Evolutionary conservation across 495 filamentous ascomycete species (phyloP).

Genomic region (Pyronema omphalodes): DNA sequence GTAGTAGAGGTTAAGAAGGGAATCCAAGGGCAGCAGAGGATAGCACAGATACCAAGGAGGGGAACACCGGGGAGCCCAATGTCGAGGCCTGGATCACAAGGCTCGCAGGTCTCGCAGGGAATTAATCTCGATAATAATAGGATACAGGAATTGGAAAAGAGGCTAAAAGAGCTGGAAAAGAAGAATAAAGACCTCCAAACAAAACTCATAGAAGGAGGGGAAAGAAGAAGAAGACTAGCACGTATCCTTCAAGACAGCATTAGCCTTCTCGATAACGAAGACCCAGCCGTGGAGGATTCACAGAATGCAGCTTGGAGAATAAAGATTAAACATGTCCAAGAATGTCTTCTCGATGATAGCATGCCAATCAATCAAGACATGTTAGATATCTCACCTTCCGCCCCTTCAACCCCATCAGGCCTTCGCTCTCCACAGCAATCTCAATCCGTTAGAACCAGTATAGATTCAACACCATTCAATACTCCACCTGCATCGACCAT

Average conservation of each 20-base stretch:
- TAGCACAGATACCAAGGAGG: slow-evolving; percentile 3
- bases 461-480: too few species aligned
- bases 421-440: too few species aligned
- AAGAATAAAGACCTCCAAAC: slow-evolving; percentile 19
- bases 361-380: not conserved
- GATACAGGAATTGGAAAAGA: not conserved
- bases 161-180: slow-evolving; percentile 12
- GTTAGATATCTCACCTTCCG: not conserved
- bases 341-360: slow-evolving; percentile 11
- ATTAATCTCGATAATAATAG: not conserved
- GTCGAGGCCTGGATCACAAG: too few species aligned
- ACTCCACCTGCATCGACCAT: too few species aligned
- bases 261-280: slow-evolving; percentile 33
- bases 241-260: slow-evolving; percentile 54
- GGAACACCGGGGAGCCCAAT: too few species aligned
- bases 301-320: slow-evolving; percentile 3
- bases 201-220: slow-evolving; percentile 36
- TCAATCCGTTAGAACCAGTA: too few species aligned
- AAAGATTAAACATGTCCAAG: slow-evolving; percentile 12
- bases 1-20: slow-evolving; percentile 64
- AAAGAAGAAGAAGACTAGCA: slow-evolving; percentile 54
- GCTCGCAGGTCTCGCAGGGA: slow-evolving; percentile 5
- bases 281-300: not conserved
- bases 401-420: not conserved
- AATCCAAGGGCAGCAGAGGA: slow-evolving; percentile 39